phyloP scores from a whole-genome alignment of 139 green algal species.

The Pseudopediastrum boryanum region DNA sequence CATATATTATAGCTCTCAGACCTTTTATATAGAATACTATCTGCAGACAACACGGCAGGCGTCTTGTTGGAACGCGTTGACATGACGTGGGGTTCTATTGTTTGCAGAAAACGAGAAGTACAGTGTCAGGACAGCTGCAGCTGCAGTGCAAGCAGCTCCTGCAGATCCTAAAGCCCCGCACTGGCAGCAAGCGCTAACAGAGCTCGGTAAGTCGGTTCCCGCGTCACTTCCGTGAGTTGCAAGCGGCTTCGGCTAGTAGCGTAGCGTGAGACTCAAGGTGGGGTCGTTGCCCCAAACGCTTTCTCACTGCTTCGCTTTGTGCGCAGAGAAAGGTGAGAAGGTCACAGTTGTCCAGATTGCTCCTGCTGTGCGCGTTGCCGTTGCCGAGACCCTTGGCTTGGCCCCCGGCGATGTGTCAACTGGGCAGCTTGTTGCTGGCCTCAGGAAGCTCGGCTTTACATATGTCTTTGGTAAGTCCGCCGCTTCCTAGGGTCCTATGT shows the following conservation, averaged over 20 bases:
- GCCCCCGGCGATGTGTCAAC: constrained; percentile 43
- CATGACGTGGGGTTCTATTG: no score
- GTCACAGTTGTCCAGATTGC: constrained; percentile 60
- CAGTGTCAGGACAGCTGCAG: no score
- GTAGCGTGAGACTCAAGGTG: not conserved
- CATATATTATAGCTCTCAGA: no score
- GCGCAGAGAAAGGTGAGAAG: constrained; percentile 26
- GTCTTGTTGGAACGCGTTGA: no score
- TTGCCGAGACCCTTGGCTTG: constrained; percentile 65
- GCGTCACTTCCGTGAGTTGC: not conserved
- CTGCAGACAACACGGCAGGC: no score
- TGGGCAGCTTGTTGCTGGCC: constrained; percentile 60
- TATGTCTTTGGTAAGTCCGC: constrained; percentile 67
- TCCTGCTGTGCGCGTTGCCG: constrained; percentile 68
- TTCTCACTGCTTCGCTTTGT: not conserved
- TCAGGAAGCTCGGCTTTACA: constrained; percentile 72
- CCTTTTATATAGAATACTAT: no score
- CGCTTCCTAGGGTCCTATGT: not conserved
- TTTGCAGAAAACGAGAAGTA: no score
- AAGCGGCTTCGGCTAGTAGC: not conserved
- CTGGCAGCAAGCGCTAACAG: constrained; percentile 42
- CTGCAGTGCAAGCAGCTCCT: no score
- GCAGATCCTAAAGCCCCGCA: constrained; percentile 17
- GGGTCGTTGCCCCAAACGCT: no score
- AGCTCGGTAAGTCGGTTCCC: constrained; percentile 31